Evolutionary conservation across 768 basidiomycete species (phyloP), one percentile per base, ranked within the genome.

Genomic region (Thelephora aurantiotincta): DNA sequence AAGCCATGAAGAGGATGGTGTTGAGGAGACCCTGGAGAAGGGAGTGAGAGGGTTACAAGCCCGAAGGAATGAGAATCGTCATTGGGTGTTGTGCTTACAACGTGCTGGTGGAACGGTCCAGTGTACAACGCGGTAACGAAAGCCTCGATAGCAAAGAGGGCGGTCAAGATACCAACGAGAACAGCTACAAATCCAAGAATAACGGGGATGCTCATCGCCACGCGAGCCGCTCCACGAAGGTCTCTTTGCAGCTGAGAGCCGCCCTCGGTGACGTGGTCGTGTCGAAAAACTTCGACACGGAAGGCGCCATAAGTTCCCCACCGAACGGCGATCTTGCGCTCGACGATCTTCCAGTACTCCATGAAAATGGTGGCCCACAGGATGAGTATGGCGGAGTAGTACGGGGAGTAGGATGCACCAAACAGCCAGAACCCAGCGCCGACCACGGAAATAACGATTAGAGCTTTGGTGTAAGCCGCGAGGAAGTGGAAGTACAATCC

Each of bases 401-500:
- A 42, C 11, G 83, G 73, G 7, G 82, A 82, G 63, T 91, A 97
- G 0, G 82, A 74, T 0, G 73, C 70, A 22, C 77, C 74, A 56
- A 84, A 71, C 63, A 78, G 73, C 66, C 79, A 89, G 59, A 79
- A 82, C 16, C 75, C 44, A 43, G 78, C 55, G 1, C 92, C 91
- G 35, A 89, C 66, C 13, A 64, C 58, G 2, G 91, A 78, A 2
- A 92, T 86, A 54, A 90, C 75, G 19, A 81, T 55, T 38, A 98
- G 78, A 33, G 81, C 78, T 38, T 75, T 73, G 0, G 92, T 84
- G 65, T 97, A 97, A 38, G 79, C 77, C 5, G 78, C 74, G 14
- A 97, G 73, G 68, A 94, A 96, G 44, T 77, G 75, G 63, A 93
- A 97, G 65, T 99, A 93, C 33, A 90, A 73, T 1, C 89, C 87